These are phyloP conservation scores for Alternaria longipes DNA, from an alignment of 2,329 filamentous ascomycete genomes.

Conservation along the genomic window DNA sequence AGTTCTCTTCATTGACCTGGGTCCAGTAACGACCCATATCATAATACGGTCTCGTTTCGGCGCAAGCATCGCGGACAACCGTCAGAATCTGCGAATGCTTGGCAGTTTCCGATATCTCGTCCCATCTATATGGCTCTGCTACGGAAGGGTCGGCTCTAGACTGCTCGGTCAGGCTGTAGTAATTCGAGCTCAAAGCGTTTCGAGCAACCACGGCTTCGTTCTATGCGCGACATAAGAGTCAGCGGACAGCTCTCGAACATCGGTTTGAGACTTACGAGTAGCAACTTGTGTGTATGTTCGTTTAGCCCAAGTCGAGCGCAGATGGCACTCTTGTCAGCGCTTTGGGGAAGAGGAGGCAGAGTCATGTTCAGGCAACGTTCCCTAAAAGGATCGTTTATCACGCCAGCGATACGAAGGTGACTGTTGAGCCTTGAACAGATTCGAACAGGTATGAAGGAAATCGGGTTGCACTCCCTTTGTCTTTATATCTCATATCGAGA, in stretches of 20 bases:
- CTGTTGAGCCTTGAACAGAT: neutral
- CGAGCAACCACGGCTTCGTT: slow-evolving; percentile 55
- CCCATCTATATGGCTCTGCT: slow-evolving; percentile 55
- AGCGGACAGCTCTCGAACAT: slow-evolving; percentile 2
- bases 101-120: slow-evolving; percentile 59
- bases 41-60: slow-evolving; percentile 53
- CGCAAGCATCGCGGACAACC: slow-evolving; percentile 53
- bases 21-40: slow-evolving; percentile 54
- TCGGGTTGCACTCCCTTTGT: neutral
- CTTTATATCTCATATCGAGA: slow-evolving; percentile 33
- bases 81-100: slow-evolving; percentile 56
- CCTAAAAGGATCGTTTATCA: slow-evolving; percentile 5
- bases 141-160: slow-evolving; percentile 44
- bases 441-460: neutral
- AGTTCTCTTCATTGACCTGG: slow-evolving; percentile 56
- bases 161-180: slow-evolving; percentile 51
- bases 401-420: neutral
- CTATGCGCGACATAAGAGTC: slow-evolving; percentile 35
- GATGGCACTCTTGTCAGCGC: slow-evolving; percentile 57
- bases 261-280: slow-evolving; percentile 52
- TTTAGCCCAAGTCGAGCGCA: slow-evolving; percentile 55
- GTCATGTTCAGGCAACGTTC: slow-evolving; percentile 24
- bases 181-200: slow-evolving; percentile 53
- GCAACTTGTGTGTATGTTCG: slow-evolving; percentile 54
- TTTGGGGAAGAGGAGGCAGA: slow-evolving; percentile 50